These are phyloP conservation scores for Echinochloa phyllopogon DNA, from an alignment of 176 grass and related monocot species.

Conservation along the genomic window DNA sequence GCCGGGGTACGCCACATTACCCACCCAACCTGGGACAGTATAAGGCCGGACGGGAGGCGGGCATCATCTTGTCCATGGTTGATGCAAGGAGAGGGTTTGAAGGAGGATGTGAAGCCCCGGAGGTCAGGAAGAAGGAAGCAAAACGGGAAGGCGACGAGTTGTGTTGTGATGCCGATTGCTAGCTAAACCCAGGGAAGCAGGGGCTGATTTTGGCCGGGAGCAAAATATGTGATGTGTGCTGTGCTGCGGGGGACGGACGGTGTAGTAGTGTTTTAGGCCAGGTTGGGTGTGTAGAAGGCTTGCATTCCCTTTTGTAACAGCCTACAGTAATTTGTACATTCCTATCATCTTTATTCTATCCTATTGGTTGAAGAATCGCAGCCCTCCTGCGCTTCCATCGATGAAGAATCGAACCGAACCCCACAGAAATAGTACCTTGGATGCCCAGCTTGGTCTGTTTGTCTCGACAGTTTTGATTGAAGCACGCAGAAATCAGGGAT, in stretches of 20 bases:
- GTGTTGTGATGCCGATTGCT: slow-evolving; percentile 17
- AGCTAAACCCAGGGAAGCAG: not conserved
- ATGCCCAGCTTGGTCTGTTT: not conserved
- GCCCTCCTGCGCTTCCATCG: slow-evolving; percentile 29
- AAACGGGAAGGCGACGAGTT: not conserved
- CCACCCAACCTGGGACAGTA: slow-evolving; percentile 23
- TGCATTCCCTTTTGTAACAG: slow-evolving; percentile 48
- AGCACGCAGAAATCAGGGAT: too few species aligned
- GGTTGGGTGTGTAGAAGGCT: slow-evolving; percentile 37
- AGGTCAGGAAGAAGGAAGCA: not conserved
- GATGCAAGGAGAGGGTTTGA: not conserved
- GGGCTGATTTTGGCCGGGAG: slow-evolving; percentile 20
- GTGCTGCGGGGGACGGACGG: not conserved
- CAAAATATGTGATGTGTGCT: not conserved
- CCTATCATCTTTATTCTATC: not conserved
- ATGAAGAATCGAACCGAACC: not conserved
- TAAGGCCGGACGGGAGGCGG: not conserved
- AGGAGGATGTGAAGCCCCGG: not conserved
- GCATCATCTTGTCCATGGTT: not conserved
- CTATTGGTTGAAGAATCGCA: slow-evolving; percentile 37
- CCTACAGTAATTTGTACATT: slow-evolving; percentile 44
- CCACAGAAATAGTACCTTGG: too few species aligned
- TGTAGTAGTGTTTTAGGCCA: slow-evolving; percentile 21
- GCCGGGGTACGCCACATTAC: slow-evolving; percentile 7
- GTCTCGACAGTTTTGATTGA: not conserved